A percentile compares a stretch with the other conserved stretches of the same genome.
These are phyloP conservation scores for Fusarium haematococcum DNA, from an alignment of 2,329 filamentous ascomycete species.

Conservation along the genomic window DNA sequence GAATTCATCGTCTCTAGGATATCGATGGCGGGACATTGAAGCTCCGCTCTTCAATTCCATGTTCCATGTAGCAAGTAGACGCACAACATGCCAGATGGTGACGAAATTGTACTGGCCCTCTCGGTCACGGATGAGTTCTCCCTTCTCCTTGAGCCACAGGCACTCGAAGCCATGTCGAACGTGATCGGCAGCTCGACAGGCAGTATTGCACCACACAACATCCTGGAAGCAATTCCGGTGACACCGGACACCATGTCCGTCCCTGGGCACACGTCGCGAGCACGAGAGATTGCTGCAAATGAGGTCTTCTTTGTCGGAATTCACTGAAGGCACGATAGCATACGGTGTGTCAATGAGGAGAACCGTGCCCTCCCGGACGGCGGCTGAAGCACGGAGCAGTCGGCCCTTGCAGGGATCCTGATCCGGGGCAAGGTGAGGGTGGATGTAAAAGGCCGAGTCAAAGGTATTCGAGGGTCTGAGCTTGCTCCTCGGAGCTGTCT, in stretches of 20 bases:
- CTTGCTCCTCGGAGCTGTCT: constrained; percentile 18
- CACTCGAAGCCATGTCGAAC: constrained; percentile 44
- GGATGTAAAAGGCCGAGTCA: constrained; percentile 34
- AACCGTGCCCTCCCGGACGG: constrained; percentile 41
- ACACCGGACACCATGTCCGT: constrained; percentile 28
- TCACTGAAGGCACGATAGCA: constrained; percentile 44
- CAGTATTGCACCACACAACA: constrained; percentile 44
- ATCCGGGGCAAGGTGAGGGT: constrained; percentile 39
- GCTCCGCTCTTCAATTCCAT: constrained; percentile 24
- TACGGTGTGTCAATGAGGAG: constrained; percentile 45
- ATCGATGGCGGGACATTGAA: not conserved
- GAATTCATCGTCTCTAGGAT: constrained; percentile 33
- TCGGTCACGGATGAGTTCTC: constrained; percentile 19
- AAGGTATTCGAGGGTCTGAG: constrained; percentile 20
- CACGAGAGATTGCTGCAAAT: constrained; percentile 46
- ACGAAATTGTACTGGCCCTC: constrained; percentile 45
- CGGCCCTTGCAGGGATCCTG: constrained; percentile 43
- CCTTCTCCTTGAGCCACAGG: constrained; percentile 39
- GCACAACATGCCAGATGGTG: constrained; percentile 46
- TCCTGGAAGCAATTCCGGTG: constrained; percentile 34
- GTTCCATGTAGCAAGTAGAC: constrained; percentile 42
- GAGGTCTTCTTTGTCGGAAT: constrained; percentile 27
- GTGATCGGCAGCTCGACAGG: constrained; percentile 35
- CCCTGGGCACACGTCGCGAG: constrained; percentile 32
- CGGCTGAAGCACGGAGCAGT: constrained; percentile 38